Evolutionary conservation across 1,284 basidiomycete species (phyloP), one percentile per base, ranked within the genome.

Genomic region (Uromyces viciae-fabae): DNA sequence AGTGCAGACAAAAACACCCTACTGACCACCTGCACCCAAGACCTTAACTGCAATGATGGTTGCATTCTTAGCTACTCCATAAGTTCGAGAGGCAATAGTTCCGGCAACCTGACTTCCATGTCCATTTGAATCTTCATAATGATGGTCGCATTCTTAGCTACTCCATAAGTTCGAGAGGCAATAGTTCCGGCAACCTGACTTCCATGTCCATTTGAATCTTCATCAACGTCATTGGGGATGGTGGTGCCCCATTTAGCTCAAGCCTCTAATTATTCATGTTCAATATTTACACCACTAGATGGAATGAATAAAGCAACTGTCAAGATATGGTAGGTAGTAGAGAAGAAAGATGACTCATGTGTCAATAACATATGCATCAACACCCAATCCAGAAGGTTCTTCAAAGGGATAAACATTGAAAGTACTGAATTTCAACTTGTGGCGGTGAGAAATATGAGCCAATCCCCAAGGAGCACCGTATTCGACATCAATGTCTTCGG

Each of bases 31-130:
- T n/a, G 73, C 91, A 36, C 94, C 94, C 75, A 99, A 90, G 31
- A 99, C 97, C 90, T 99, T 99, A 88, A 99, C 96, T 72, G 97
- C 97, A 83, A 94, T 90, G 83, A 99, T 89, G 82, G 93, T 90
- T 68, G 95, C 95, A 84, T 90, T 90, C 91, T 98, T 99, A 81
- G 96, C 95, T 66, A 99, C 94, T 88, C 97, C 97, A 84, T 93
- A 96, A 85, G 88, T 91, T 84, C 87, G 87, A n/a, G 92, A 93
- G 31, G 90, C 94, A 73, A 87, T 87, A 36, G 87, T 88, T 58
- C 87, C 87, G 64, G 93, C 93, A 84, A 93, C 94, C 87, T 96
- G 94, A 54, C 93, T 91, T 73, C 89, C 89, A 86, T 90, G 89
- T 74, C 89, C 89, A 85, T 90, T 89, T 72, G 87, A 88, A 84